phyloP scores from a whole-genome alignment of 2,329 filamentous ascomycete genomes.

The Aspergillus sojae region DNA sequence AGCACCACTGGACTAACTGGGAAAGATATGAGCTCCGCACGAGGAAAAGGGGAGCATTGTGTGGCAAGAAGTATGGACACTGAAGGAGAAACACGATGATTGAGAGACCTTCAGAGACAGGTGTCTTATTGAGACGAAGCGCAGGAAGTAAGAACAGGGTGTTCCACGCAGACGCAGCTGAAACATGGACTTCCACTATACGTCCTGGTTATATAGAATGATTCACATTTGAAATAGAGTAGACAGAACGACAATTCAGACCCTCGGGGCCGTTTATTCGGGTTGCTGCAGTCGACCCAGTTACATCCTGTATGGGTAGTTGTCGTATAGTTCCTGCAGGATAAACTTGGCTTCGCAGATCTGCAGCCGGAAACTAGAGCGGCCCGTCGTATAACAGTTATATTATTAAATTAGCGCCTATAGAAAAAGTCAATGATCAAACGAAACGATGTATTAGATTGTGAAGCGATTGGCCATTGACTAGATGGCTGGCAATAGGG shows the following conservation, averaged over 20 bases:
- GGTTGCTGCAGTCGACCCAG: neutral
- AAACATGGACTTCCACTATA: conserved; percentile 14
- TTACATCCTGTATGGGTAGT: neutral
- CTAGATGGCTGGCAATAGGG: neutral
- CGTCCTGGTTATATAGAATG: neutral
- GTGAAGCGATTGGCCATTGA: neutral
- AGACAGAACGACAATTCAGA: no score
- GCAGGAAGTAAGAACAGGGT: conserved; percentile 8
- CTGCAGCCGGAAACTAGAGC: neutral
- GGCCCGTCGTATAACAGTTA: neutral
- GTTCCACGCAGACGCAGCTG: conserved; percentile 9
- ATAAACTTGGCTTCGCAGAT: neutral
- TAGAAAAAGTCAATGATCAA: neutral
- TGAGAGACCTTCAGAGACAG: conserved; percentile 8
- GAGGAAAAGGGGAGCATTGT: conserved; percentile 17
- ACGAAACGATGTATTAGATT: neutral
- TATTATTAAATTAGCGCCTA: neutral
- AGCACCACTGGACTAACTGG: neutral
- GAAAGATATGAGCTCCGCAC: conserved; percentile 5
- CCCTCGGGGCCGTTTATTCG: neutral
- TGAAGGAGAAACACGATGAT: conserved; percentile 1
- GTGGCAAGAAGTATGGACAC: neutral
- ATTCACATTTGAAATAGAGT: neutral
- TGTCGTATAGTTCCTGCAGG: neutral
- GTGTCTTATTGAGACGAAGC: conserved; percentile 15